Percentiles rank a stretch among this genome's conserved stretches.
Conservation (phyloP, 352 stramenopile species). For the Blastocystis sp. region DNA sequence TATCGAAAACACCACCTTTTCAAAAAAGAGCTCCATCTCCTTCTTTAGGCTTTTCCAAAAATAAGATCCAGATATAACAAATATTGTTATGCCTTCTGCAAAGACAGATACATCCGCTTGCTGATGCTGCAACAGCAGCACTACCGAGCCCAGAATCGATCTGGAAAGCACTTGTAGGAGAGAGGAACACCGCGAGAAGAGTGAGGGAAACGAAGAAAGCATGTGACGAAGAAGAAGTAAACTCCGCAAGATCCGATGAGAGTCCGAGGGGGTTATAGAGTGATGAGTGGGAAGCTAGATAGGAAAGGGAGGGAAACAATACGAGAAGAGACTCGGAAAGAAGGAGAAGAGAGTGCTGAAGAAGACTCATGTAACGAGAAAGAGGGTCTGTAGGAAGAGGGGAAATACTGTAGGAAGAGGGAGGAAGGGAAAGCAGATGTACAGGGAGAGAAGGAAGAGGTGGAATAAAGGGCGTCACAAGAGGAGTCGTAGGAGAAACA, state of each 20-base stretch:
- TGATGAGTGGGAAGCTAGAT: not conserved
- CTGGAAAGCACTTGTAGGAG: not conserved
- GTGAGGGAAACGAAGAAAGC: not conserved
- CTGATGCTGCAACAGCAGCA: not conserved
- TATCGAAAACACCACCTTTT: slow-evolving; percentile 48
- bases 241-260: not conserved
- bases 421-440: not conserved
- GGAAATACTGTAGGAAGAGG: not conserved
- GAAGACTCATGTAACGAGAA: not conserved
- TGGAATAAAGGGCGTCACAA: not conserved
- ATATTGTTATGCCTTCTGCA: slow-evolving; percentile 21
- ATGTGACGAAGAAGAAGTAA: not conserved
- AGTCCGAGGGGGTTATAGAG: not conserved
- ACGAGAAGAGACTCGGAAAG: not conserved
- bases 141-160: not conserved
- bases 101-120: not conserved
- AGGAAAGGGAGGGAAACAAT: not conserved
- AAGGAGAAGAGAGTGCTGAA: not conserved
- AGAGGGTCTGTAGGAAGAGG: not conserved
- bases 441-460: not conserved
- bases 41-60: not conserved
- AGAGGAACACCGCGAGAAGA: not conserved
- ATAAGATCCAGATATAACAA: not conserved
- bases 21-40: slow-evolving; percentile 48
- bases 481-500: not conserved